Evolutionary conservation across 176 grass and related monocot genomes (phyloP), one percentile per base, ranked within the genome.

Genomic region (Saccharum spontaneum): DNA sequence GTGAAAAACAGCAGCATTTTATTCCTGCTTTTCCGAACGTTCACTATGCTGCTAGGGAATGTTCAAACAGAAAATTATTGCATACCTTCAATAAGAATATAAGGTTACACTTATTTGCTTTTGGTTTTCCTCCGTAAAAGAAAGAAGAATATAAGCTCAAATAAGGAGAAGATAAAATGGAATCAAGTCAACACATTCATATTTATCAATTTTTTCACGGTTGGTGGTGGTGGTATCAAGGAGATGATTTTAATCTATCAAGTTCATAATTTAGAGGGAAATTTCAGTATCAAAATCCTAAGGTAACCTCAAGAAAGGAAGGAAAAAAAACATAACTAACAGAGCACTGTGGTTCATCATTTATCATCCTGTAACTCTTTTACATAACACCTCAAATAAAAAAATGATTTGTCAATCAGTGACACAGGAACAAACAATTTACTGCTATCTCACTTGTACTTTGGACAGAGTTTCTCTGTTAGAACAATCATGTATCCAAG

Each of bases 1-100:
- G 39, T 86, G n/a, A 62, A 72, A 88, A 88, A 36, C 28, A 80
- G 30, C 11, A 26, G 15, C 15, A 34, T 22, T 22, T 22, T 36
- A 10, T 12, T 22, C 28, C 15, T 72, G 23, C 12, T 15, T 45
- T 73, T 23, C 39, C 40, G 6, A 45, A 44, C 1, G 5, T 72
- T 5, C 37, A 71, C 26, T 70, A n/a, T 70, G 67, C 34, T 67
- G 65, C 67, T 39, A 20, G 20, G 9, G 6, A 23, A n/a, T 41
- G 37, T 43, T 71, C 38, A 71, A 6, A 71, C 18, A 70, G 20
- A 45, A 24, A 40, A 72, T 44, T 45, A 72, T 46, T 45, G n/a
- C 40, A 8, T 26, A 31, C 67, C 55, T 78, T 67, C 26, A 64
- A 46, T 72, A 46, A 45, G 20, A 89, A 69, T 84, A 7, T 48